Evolutionary conservation across 176 grass and related monocot species (phyloP), one percentile per base, ranked within the genome.

Genomic region (Oryza punctata): DNA sequence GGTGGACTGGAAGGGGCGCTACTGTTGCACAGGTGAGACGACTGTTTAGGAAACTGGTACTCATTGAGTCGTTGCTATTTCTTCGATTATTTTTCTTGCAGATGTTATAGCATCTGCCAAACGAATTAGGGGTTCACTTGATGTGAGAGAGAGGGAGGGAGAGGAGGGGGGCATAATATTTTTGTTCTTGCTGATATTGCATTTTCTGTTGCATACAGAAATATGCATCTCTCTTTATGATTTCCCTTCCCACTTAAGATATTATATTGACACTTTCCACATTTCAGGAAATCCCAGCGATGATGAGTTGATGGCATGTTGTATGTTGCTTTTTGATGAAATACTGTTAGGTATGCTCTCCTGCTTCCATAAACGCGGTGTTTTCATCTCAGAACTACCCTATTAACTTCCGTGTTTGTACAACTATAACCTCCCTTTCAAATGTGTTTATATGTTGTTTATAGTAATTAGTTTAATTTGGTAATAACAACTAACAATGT

Each of bases 21-120:
- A 41, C 65, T 64, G 81, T 72, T 72, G 66, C 89, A 85, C 76
- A 87, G 85, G 89, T 91, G 73, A 77, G 72, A 81, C 50, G 24
- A 12, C 43, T 76, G 52, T 91, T 77, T 46, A 24, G 6, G 15
- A 76, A 46, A 12, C 2, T 33, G 60, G 29, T 32, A 45, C 2
- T 5, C 37, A 38, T 8, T 38, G 37, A 38, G 7, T 38, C 69
- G 4, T 72, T 67, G 29, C 84, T 11, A 21, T 77, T 82, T 29
- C 12, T 24, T 38, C 63, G 37, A 50, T 40, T 72, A 29, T 38
- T 82, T 16, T 64, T 69, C 50, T 38, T 80, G 70, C 67, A 12
- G 50, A 35, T 46, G 23, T 26, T 74, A 60, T 67, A 60, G 63
- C 63, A 45, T 73, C 71, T 67, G 38, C 3, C 14, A 12, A 50